Evolutionary conservation across 768 basidiomycete species (phyloP).

Genomic region (Tubosaeta brunneosetosa): DNA sequence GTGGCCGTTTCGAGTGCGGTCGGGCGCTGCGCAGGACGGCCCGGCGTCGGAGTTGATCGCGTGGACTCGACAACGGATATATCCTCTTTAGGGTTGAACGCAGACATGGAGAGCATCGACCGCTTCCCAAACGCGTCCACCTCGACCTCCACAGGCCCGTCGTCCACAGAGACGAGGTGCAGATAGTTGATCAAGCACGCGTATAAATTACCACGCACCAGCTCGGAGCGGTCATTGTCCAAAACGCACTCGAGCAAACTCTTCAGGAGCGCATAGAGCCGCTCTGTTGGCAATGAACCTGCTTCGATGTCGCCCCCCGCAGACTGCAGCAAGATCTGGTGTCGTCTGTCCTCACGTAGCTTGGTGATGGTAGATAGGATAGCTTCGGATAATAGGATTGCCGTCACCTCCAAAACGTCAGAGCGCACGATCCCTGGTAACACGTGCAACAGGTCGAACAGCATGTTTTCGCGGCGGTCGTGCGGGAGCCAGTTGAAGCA

Average conservation of each 20-base stretch:
- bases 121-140: conserved; percentile 22
- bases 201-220: conserved; percentile 93
- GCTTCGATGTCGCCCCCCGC: conserved; percentile 58
- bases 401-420: conserved; percentile 64
- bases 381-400: conserved; percentile 80
- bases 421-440: conserved; percentile 68
- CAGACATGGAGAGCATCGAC: conserved; percentile 33
- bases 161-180: conserved; percentile 47
- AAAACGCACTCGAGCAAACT: conserved; percentile 70
- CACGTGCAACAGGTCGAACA: conserved; percentile 86
- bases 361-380: conserved; percentile 81
- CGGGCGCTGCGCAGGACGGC: background rate
- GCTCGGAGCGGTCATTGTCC: conserved; percentile 73
- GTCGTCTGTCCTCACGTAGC: conserved; percentile 75
- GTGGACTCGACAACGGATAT: conserved; percentile 31
- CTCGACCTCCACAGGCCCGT: conserved; percentile 12
- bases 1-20: conserved; percentile 58
- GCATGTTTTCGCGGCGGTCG: conserved; percentile 79
- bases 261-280: conserved; percentile 69
- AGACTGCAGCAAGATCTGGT: conserved; percentile 64
- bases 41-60: conserved; percentile 18
- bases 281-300: conserved; percentile 73
- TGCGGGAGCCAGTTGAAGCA: conserved; percentile 81
- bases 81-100: conserved; percentile 37
- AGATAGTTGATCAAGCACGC: conserved; percentile 87